Conservation (phyloP, 2,329 filamentous ascomycete species). For the Hirsutella thompsonii region DNA sequence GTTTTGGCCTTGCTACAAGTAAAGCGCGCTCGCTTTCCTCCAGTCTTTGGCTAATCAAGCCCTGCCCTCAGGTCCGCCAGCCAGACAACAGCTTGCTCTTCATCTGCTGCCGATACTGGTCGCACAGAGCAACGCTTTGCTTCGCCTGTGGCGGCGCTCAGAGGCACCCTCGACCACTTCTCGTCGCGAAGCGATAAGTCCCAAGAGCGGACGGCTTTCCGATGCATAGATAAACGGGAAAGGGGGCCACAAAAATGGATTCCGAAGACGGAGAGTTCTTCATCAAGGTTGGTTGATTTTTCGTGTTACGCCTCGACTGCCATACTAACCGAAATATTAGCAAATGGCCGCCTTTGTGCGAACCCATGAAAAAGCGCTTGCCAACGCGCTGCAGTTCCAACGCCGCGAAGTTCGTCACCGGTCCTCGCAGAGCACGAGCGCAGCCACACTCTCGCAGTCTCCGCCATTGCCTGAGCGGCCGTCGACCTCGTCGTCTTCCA, state of each 20-base stretch:
- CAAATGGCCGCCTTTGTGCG: constrained; percentile 93
- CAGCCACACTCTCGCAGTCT: constrained; percentile 39
- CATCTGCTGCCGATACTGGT: too few species aligned
- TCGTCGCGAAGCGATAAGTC: not conserved
- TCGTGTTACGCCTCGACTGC: not conserved
- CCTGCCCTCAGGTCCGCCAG: too few species aligned
- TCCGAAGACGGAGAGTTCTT: constrained; percentile 84
- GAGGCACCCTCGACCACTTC: not conserved
- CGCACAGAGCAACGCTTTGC: not conserved
- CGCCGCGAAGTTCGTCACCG: constrained; percentile 64
- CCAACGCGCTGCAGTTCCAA: constrained; percentile 77
- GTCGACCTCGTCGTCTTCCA: constrained; percentile 54
- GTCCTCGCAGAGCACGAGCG: constrained; percentile 50
- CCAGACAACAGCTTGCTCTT: too few species aligned
- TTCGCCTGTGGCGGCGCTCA: not conserved
- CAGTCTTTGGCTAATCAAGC: too few species aligned
- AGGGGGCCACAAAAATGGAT: constrained; percentile 45
- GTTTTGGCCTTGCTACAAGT: too few species aligned
- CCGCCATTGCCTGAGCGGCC: constrained; percentile 48
- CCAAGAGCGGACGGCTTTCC: constrained; percentile 2
- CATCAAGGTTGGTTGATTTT: constrained; percentile 53
- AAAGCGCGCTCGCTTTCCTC: too few species aligned
- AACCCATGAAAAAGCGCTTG: constrained; percentile 92
- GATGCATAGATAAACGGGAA: constrained; percentile 24
- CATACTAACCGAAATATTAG: constrained; percentile 32